Percentiles rank a stretch among this genome's conserved stretches.
phyloP scores from a whole-genome alignment of 1,284 basidiomycete species.

The Ganoderma lucidum region DNA sequence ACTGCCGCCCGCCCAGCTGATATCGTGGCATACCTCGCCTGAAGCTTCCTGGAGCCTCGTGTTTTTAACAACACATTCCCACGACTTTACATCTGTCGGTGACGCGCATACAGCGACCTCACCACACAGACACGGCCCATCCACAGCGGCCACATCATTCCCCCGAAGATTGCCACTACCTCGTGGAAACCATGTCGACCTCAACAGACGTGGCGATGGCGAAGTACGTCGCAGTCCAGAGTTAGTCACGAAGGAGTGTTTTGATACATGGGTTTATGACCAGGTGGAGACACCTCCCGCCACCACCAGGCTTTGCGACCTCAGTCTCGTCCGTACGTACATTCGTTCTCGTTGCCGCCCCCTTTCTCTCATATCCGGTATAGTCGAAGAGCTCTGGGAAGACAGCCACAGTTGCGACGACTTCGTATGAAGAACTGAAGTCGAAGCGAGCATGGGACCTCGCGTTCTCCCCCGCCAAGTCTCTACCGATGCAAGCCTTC shows the following conservation, averaged over 20 bases:
- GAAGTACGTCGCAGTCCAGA: slow-evolving; percentile 19
- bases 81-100: background rate
- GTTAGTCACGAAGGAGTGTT: background rate
- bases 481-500: slow-evolving; percentile 92
- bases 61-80: background rate
- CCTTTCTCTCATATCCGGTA: background rate
- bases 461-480: slow-evolving; percentile 85
- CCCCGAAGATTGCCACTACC: background rate
- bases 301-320: slow-evolving; percentile 67
- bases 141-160: background rate
- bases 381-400: slow-evolving; percentile 44
- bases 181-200: slow-evolving; percentile 13
- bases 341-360: slow-evolving; percentile 35
- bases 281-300: slow-evolving; percentile 68
- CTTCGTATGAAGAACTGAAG: slow-evolving; percentile 73
- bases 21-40: background rate
- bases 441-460: slow-evolving; percentile 89
- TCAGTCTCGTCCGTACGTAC: slow-evolving; percentile 35
- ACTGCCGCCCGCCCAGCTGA: background rate
- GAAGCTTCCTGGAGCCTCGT: background rate
- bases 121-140: background rate
- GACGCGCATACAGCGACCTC: background rate
- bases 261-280: background rate
- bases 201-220: slow-evolving; percentile 24
- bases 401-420: slow-evolving; percentile 36